Evolutionary conservation across 2,329 filamentous ascomycete genomes (phyloP), one percentile per base, ranked within the genome.

Genomic region (Penicillium frequentans): DNA sequence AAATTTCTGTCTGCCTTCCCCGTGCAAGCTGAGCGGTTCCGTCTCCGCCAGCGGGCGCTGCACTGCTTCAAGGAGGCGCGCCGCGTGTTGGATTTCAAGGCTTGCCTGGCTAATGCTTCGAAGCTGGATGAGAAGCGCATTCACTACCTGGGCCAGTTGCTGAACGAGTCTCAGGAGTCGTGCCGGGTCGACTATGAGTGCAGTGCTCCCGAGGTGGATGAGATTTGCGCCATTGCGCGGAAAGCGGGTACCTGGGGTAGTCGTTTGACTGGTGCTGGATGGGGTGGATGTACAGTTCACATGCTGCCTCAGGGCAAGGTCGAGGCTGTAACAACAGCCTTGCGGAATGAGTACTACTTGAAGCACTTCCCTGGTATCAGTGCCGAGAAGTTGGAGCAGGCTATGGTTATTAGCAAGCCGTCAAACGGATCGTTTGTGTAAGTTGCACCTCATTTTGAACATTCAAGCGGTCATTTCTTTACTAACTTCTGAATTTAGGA

Each of bases 241-340:
- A 81, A 80, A 16, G 90, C 90, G 1, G 95, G 95, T 2, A 86
- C 90, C 19, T 92, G 91, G 71, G 95, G 93, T 27, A 92, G 90
- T 65, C 82, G 93, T 26, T 78, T 97, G 65, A 98, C 93, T 0
- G 95, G 95, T 39, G 95, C 95, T 0, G 95, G 95, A 3, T 99
- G 95, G 95, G 95, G 95, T 60, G 95, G 95, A 2, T 98, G 95
- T 78, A 95, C 86, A 59, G 93, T 99, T 56, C 95, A 99, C 77
- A 83, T 99, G 56, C 89, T 98, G 52, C 90, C 93, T 0, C 90
- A 86, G 56, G 84, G 91, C 68, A 93, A 89, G 75, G 89, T 97
- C 0, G 86, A 88, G 5, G 84, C 80, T 26, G 90, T 99, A 23
- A 91, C 85, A 73, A 81, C 84, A 68, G 90, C 90, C 5, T 86